Percentiles rank a stretch among this genome's conserved stretches.
These are phyloP conservation scores for Blastobotrys persicus DNA, from an alignment of 1,139 yeast species.

Conservation along the genomic window DNA sequence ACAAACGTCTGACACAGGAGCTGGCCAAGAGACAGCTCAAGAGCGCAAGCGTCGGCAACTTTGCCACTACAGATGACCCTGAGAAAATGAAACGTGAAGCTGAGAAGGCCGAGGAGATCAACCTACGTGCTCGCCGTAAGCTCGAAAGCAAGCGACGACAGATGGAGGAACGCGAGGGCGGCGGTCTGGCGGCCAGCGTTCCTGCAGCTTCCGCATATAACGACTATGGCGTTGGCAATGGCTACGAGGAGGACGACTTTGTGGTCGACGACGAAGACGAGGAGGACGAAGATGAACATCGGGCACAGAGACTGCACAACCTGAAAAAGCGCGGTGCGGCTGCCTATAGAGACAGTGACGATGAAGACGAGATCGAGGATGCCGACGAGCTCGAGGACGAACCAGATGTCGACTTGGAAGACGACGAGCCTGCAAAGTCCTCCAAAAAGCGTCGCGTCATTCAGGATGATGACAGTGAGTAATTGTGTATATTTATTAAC, in stretches of 20 bases:
- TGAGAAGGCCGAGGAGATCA: conserved; percentile 64
- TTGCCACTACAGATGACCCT: conserved; percentile 84
- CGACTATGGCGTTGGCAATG: conserved; percentile 42
- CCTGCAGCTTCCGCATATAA: conserved; percentile 20
- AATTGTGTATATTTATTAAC: conserved; percentile 8
- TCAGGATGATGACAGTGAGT: conserved; percentile 61
- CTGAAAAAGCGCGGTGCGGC: conserved; percentile 1
- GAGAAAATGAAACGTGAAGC: conserved; percentile 76
- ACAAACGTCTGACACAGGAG: conserved; percentile 73
- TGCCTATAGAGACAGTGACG: conserved; percentile 28
- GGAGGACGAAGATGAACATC: conserved; percentile 42
- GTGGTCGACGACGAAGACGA: conserved; percentile 51
- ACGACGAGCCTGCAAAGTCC: conserved; percentile 10
- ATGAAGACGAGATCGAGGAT: conserved; percentile 32
- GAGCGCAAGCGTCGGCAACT: conserved; percentile 56
- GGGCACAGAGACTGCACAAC: conserved; percentile 18
- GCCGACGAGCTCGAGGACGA: conserved; percentile 33
- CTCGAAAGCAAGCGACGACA: conserved; percentile 57
- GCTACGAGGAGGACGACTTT: conserved; percentile 53
- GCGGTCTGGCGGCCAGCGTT: conserved; percentile 23
- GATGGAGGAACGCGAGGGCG: conserved; percentile 60
- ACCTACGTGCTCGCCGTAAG: conserved; percentile 42
- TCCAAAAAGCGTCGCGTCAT: conserved; percentile 36
- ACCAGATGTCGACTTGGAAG: conserved; percentile 19
- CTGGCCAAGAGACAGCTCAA: conserved; percentile 62